Base-by-base conservation (phyloP, 768 basidiomycete species). In the Suillus occidentalis region DNA sequence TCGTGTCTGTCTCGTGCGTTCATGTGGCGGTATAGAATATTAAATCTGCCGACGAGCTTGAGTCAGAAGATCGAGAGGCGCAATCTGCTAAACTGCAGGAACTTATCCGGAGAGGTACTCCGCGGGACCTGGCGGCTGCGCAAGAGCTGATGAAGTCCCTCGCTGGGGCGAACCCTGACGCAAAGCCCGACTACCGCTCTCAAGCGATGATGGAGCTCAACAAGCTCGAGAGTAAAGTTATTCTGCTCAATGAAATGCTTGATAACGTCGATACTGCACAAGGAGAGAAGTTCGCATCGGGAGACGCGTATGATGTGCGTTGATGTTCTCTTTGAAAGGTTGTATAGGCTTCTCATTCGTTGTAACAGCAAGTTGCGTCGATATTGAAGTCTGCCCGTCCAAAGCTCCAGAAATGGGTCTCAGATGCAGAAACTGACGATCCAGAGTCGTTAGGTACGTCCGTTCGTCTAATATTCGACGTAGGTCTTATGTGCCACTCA, bases 81-180 rank as follows among this genome's bases (percentile, higher is more conserved):
- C 97, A 99, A 74, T 89, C 90, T 0, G 97, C 97, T 0, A 99
- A 99, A 81, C 83, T 99, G n/a, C 97, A 99, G 77, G 97, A 99
- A 75, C 87, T 99, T 45, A 98, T 99, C 65, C 87, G 97, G 55
- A 82, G 97, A 63, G 97, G 97, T 16, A 97, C 97, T 22, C 97
- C 97, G 0, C 87, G 94, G 68, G 97, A 99, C 78, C 85, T 99
- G 2, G 92, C 91, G 1, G 94, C 91, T 6, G 97, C 97, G 14
- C 96, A 99, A 72, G 96, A 99, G 72, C 83, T 99, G 40, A 99
- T 99, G 96, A 99, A 99, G 75, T 79, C 88, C 0, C 84, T 99
- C 55, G 91, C 97, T 6, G 97, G 97, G 36, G 97, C 96, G 3
- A 92, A 98, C 72, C 97, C 97, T 0, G 94, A 97, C 22, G 86